Evolutionary conservation across 2,329 filamentous ascomycete genomes (phyloP).

Genomic region (Didymella keratinophila): DNA sequence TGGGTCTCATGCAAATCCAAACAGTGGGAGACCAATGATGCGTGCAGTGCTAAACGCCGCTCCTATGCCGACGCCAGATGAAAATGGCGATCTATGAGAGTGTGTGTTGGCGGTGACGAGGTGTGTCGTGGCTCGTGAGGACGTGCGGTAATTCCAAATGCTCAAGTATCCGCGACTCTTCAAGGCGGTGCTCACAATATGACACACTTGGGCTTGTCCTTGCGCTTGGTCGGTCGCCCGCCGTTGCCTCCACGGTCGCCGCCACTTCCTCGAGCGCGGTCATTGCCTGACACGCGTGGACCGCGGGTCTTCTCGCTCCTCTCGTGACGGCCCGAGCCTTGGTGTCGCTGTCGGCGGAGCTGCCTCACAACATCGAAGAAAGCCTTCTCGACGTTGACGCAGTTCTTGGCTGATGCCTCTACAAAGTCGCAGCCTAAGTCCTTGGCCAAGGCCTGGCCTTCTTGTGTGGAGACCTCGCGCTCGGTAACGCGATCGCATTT

Average conservation of each 20-base stretch:
- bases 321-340: constrained; percentile 35
- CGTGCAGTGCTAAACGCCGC: constrained; percentile 46
- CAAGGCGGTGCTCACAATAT: constrained; percentile 38
- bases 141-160: constrained; percentile 39
- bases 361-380: constrained; percentile 97
- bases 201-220: constrained; percentile 46
- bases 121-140: constrained; percentile 39
- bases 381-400: constrained; percentile 97
- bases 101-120: constrained; percentile 35
- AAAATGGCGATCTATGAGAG: constrained; percentile 43
- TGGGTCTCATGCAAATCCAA: constrained; percentile 41
- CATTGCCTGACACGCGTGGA: constrained; percentile 27
- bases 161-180: constrained; percentile 24
- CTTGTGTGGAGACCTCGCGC: constrained; percentile 94
- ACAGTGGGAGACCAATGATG: constrained; percentile 37
- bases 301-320: constrained; percentile 23
- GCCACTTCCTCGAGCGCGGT: constrained; percentile 26
- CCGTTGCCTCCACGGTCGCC: constrained; percentile 29
- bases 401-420: constrained; percentile 96
- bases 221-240: constrained; percentile 26
- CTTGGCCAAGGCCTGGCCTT: constrained; percentile 88
- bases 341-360: constrained; percentile 80
- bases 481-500: constrained; percentile 97
- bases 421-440: constrained; percentile 96
- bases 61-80: constrained; percentile 47